phyloP scores from a whole-genome alignment of 139 green algal species.

The Pseudopediastrum boryanum region DNA sequence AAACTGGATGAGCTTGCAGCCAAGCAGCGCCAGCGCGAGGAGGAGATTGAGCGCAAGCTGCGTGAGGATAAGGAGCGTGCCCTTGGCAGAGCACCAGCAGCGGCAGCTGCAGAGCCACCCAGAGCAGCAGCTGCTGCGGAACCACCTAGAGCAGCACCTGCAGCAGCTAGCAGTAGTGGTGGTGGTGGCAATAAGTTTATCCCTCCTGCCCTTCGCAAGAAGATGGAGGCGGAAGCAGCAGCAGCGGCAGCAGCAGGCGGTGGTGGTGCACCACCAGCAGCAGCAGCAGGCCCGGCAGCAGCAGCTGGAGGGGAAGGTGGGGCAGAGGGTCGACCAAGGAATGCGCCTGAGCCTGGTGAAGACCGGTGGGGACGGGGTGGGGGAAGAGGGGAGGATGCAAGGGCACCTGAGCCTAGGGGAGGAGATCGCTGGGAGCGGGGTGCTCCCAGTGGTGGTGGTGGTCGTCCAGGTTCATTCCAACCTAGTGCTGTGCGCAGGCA shows the following conservation, averaged over 20 bases:
- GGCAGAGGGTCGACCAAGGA: not conserved
- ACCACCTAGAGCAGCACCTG: not conserved
- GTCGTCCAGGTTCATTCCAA: too few species aligned
- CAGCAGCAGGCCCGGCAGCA: too few species aligned
- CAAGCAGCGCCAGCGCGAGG: constrained; percentile 54
- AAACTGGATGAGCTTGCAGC: constrained; percentile 59
- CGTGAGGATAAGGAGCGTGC: constrained; percentile 40
- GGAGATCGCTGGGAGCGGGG: too few species aligned
- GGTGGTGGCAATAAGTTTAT: constrained; percentile 26
- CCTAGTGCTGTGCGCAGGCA: too few species aligned
- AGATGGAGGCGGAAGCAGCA: constrained; percentile 30
- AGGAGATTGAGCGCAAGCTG: constrained; percentile 65
- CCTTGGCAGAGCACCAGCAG: not conserved
- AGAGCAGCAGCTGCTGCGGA: constrained; percentile 5
- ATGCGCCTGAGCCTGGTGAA: too few species aligned
- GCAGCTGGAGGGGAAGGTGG: constrained; percentile 1
- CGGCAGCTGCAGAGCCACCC: not conserved
- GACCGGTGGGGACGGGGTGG: too few species aligned
- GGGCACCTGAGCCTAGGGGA: too few species aligned
- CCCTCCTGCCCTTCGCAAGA: constrained; percentile 10
- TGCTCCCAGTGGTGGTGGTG: too few species aligned
- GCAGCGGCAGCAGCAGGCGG: constrained; percentile 20
- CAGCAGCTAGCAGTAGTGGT: not conserved
- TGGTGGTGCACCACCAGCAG: not conserved
- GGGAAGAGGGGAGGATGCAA: too few species aligned